A percentile compares a stretch with the other conserved stretches of the same genome.
Evolutionary conservation across 495 filamentous ascomycete species (phyloP).

Genomic region (Hypoxylon lienhwacheense): DNA sequence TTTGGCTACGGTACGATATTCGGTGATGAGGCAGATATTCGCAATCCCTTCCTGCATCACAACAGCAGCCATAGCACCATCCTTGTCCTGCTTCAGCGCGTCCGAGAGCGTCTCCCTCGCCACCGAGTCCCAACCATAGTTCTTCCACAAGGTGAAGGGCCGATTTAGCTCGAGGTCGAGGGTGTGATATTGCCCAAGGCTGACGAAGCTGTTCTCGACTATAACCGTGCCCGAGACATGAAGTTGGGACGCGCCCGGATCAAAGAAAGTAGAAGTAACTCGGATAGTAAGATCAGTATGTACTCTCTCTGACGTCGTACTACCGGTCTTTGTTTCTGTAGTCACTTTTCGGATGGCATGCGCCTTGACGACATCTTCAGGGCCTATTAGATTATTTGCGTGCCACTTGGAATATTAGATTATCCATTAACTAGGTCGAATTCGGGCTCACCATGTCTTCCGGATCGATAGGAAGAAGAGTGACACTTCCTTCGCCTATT

Average conservation of each 20-base stretch:
- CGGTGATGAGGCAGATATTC: conserved; percentile 91
- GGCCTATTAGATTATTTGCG: conserved; percentile 89
- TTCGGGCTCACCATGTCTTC: conserved; percentile 81
- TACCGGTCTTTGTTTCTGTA: conserved; percentile 70
- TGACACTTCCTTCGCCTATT: conserved; percentile 76
- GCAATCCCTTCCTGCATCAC: conserved; percentile 94
- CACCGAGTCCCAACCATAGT: conserved; percentile 90
- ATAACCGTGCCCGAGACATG: conserved; percentile 83
- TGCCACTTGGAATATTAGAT: conserved; percentile 69
- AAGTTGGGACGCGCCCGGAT: conserved; percentile 77
- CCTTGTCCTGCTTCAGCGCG: conserved; percentile 72
- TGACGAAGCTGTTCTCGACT: conserved; percentile 81
- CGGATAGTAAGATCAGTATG: conserved; percentile 77
- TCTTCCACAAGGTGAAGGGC: conserved; percentile 81
- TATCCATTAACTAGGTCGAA: conserved; percentile 1
- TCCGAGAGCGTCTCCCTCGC: conserved; percentile 77
- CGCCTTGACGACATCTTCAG: conserved; percentile 76
- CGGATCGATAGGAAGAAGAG: conserved; percentile 83
- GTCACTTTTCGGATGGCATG: conserved; percentile 81
- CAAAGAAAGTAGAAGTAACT: conserved; percentile 86
- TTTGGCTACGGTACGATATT: conserved; percentile 84
- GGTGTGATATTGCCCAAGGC: conserved; percentile 84
- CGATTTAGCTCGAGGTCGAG: conserved; percentile 73
- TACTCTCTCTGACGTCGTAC: conserved; percentile 71
- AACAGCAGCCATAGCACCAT: conserved; percentile 80